A percentile compares a stretch with the other conserved stretches of the same genome.
phyloP scores from a whole-genome alignment of 2,329 filamentous ascomycete genomes.

The Furcasterigmium sp. region DNA sequence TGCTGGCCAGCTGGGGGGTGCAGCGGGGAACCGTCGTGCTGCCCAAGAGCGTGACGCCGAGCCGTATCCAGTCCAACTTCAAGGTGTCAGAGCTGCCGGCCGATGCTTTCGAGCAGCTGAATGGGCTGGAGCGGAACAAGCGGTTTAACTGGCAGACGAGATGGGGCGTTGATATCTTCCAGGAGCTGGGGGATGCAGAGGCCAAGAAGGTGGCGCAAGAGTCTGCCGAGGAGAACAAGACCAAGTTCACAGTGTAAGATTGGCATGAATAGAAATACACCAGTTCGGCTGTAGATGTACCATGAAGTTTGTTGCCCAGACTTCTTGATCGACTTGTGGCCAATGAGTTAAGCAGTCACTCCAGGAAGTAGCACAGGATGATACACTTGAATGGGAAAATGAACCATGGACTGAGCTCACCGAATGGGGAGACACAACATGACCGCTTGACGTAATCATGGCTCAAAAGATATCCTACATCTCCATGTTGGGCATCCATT shows the following conservation, averaged over 20 bases:
- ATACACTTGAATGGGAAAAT: neutral
- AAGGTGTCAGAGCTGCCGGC: conserved; percentile 29
- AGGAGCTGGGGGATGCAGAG: conserved; percentile 30
- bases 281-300: neutral
- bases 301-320: no score
- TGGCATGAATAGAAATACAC: neutral
- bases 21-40: conserved; percentile 62
- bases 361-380: no score
- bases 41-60: conserved; percentile 64
- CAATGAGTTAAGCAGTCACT: no score
- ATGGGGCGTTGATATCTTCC: conserved; percentile 40
- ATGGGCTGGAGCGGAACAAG: conserved; percentile 33
- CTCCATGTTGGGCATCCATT: conserved; percentile 10
- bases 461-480: neutral
- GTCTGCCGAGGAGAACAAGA: conserved; percentile 26
- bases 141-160: conserved; percentile 34
- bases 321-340: no score
- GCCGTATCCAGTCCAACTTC: conserved; percentile 62
- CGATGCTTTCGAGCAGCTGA: conserved; percentile 28
- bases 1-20: conserved; percentile 55
- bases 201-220: conserved; percentile 26
- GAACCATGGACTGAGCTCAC: neutral
- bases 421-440: no score
- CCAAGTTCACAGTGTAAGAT: conserved; percentile 22
- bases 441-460: no score